Percentiles rank a stretch among this genome's conserved stretches.
phyloP scores from a whole-genome alignment of 495 filamentous ascomycete genomes.

The Aspergillus biplanus region DNA sequence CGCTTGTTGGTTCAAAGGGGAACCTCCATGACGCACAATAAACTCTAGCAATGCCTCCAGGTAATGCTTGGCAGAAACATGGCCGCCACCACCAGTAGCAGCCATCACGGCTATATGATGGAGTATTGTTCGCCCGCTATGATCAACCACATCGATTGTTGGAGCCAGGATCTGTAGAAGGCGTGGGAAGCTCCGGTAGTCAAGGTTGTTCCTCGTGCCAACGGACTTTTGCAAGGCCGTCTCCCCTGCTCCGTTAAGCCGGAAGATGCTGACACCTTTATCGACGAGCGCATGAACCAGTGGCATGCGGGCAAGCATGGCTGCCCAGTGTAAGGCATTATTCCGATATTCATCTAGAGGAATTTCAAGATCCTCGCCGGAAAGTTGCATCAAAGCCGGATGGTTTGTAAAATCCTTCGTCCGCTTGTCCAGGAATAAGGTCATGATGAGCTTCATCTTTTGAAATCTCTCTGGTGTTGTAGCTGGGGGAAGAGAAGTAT shows the following conservation, averaged over 20 bases:
- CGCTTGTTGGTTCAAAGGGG: conserved; percentile 57
- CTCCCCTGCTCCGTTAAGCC: conserved; percentile 86
- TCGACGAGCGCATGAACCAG: conserved; percentile 78
- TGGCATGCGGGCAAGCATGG: conserved; percentile 83
- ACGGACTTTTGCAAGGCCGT: conserved; percentile 89
- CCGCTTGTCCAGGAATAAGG: conserved; percentile 78
- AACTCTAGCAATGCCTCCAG: conserved; percentile 91
- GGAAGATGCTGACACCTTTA: conserved; percentile 81
- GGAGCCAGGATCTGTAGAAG: conserved; percentile 83
- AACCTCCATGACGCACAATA: conserved; percentile 81
- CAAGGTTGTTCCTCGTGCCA: conserved; percentile 86
- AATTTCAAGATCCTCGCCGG: conserved; percentile 82
- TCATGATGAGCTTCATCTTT: conserved; percentile 79
- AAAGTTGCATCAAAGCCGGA: conserved; percentile 68
- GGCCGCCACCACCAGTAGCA: conserved; percentile 83
- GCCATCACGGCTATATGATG: conserved; percentile 96
- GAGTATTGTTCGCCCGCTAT: conserved; percentile 85
- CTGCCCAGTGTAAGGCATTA: conserved; percentile 96
- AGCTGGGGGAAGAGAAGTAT: conserved; percentile 72
- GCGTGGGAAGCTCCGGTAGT: conserved; percentile 79
- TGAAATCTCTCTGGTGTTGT: conserved; percentile 66
- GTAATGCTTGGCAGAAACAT: conserved; percentile 84
- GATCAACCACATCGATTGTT: conserved; percentile 89
- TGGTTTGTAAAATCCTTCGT: conserved; percentile 67
- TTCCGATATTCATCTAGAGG: conserved; percentile 86